These are phyloP conservation scores for Arxiozyma slooffiae DNA, from an alignment of 1,139 yeast species.

Conservation along the genomic window DNA sequence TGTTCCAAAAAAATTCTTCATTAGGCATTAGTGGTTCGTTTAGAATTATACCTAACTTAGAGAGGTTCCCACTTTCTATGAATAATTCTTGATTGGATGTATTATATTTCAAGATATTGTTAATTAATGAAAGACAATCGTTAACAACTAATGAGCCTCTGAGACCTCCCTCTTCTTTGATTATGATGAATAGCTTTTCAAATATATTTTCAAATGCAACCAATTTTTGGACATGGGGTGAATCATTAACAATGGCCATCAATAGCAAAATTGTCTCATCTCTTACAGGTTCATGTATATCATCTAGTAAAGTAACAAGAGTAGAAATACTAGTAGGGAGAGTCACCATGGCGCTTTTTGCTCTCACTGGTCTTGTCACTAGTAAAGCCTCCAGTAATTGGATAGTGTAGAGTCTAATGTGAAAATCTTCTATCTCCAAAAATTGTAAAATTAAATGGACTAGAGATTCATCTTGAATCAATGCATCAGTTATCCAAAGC, in stretches of 20 bases:
- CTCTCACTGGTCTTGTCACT: constrained; percentile 61
- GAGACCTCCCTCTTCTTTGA: constrained; percentile 81
- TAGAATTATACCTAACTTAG: constrained; percentile 51
- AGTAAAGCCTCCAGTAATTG: constrained; percentile 80
- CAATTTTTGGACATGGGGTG: constrained; percentile 78
- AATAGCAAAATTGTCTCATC: constrained; percentile 80
- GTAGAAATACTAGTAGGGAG: constrained; percentile 76
- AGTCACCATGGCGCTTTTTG: constrained; percentile 63
- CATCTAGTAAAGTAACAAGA: constrained; percentile 59
- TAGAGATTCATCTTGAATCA: constrained; percentile 60
- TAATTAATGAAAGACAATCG: constrained; percentile 71
- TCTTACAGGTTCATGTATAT: constrained; percentile 79
- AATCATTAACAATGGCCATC: constrained; percentile 72
- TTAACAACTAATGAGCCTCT: constrained; percentile 85
- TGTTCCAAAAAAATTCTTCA: constrained; percentile 56
- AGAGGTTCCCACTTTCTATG: constrained; percentile 72
- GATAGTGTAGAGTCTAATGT: constrained; percentile 65
- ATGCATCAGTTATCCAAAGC: constrained; percentile 89
- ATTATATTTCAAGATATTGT: constrained; percentile 67
- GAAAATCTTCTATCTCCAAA: constrained; percentile 56
- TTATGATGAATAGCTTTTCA: constrained; percentile 66
- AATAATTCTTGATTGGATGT: constrained; percentile 86
- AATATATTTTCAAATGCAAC: constrained; percentile 94
- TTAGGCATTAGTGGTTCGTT: constrained; percentile 46
- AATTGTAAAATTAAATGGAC: constrained; percentile 51